Evolutionary conservation across 257 asterid species (phyloP).

Genomic region (Fraxinus pennsylvanica): DNA sequence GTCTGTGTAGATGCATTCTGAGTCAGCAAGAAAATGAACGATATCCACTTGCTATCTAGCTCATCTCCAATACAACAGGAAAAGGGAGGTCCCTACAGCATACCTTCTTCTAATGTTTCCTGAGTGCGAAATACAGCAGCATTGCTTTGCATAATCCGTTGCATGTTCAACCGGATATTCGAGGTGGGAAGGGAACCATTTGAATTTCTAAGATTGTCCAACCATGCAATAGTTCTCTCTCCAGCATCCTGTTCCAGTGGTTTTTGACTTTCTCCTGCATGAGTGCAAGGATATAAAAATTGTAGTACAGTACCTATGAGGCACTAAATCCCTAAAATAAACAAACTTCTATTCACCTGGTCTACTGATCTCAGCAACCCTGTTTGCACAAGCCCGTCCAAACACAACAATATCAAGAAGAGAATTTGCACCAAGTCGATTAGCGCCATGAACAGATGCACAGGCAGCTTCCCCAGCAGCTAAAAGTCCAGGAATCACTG

Average conservation of each 20-base stretch:
- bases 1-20: too few relatives aligned
- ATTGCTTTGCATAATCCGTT: slow-evolving; percentile 91
- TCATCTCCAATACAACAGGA: not conserved
- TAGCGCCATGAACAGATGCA: slow-evolving; percentile 99
- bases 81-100: not conserved
- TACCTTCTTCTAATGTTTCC: slow-evolving; percentile 97
- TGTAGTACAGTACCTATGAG: slow-evolving; percentile 7
- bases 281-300: slow-evolving; percentile 27
- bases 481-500: slow-evolving; percentile 78
- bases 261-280: slow-evolving; percentile 77
- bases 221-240: slow-evolving; percentile 86
- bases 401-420: slow-evolving; percentile 97
- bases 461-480: slow-evolving; percentile 99
- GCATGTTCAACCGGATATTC: slow-evolving; percentile 87
- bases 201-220: slow-evolving; percentile 92
- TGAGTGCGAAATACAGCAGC: slow-evolving; percentile 99
- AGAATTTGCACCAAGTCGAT: slow-evolving; percentile 98
- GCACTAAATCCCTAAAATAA: not conserved
- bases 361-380: slow-evolving; percentile 82
- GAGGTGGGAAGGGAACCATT: slow-evolving; percentile 93
- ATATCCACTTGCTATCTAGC: not conserved
- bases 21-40: not conserved
- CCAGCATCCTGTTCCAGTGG: slow-evolving; percentile 89
- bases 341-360: slow-evolving; percentile 54
- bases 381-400: slow-evolving; percentile 96